Evolutionary conservation across 495 filamentous ascomycete genomes (phyloP), one percentile per base, ranked within the genome.

Genomic region (Daldinia vernicosa): DNA sequence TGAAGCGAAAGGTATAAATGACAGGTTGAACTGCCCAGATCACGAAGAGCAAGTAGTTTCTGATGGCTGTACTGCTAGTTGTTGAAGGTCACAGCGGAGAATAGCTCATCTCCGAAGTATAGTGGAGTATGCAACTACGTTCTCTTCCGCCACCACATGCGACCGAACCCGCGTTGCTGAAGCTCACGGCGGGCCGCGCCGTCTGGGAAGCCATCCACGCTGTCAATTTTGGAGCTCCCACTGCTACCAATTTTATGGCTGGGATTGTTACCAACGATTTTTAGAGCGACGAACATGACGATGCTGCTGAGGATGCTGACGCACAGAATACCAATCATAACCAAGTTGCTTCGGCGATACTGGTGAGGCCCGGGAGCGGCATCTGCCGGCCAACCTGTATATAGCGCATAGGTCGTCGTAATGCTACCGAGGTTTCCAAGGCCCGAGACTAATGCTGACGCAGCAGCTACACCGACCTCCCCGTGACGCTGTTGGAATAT

Each of bases 401-500:
- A 97, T 45, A 97, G 81, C 5, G 94, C 93, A 78, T 97, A 97
- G 0, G 93, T 97, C 14, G 93, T 96, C 70, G 92, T 83, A 56
- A 97, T 92, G 69, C 88, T 91, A 45, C 93, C 93, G 28, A 94
- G 80, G 71, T 97, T 97, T 0, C 93, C 93, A 51, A 93, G 85
- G 0, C 93, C 93, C 0, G 91, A 94, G 12, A 97, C 93, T 4
- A 96, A 82, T 2, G 93, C 94, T 1, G 90, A 89, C 1, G 93
- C 93, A 43, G 93, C 91, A n/a, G 93, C 93, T 3, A 97, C 94
- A 59, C 93, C 93, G 35, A 97, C 92, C 79, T 97, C 93, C 32
- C 94, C 91, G 74, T 97, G 93, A 4, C 93, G 90, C 19, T 84
- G 88, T 78, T 97, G 93, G 83, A 97, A 97, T 65, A 96, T 91